Percentiles rank a stretch among this genome's conserved stretches.
Conservation (phyloP, 2,329 filamentous ascomycete species). For the Paecilomyces niveus region DNA sequence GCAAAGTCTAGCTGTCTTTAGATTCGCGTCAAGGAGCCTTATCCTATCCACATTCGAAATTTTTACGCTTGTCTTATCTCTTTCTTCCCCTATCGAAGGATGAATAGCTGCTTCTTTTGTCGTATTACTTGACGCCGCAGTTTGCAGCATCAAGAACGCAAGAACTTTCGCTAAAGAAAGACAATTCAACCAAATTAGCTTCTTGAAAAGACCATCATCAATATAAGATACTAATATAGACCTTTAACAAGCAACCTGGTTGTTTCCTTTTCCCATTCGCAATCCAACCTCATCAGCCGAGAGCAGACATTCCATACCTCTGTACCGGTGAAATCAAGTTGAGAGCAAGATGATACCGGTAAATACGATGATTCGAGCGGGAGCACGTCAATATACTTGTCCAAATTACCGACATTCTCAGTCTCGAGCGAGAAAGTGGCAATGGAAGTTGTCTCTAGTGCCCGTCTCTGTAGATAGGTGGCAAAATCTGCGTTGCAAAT, state of each 20-base stretch:
- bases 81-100: not conserved
- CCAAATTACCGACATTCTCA: constrained; percentile 7
- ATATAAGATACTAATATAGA: constrained; percentile 22
- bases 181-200: not conserved
- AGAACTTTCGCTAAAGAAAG: constrained; percentile 43
- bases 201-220: constrained; percentile 4
- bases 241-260: constrained; percentile 11
- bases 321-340: constrained; percentile 25
- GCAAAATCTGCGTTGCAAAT: constrained; percentile 15
- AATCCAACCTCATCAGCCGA: constrained; percentile 10
- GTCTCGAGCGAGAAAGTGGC: not conserved
- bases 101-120: not conserved
- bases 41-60: constrained; percentile 15
- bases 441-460: constrained; percentile 3
- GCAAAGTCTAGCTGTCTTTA: constrained; percentile 59
- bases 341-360: constrained; percentile 6
- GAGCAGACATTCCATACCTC: constrained; percentile 33
- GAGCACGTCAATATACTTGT: constrained; percentile 10
- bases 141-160: constrained; percentile 61
- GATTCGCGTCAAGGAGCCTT: constrained; percentile 54
- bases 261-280: constrained; percentile 3
- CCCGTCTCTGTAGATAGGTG: constrained; percentile 9
- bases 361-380: constrained; percentile 3
- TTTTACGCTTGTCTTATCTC: not conserved
- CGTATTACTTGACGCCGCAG: constrained; percentile 29